Base-by-base conservation (phyloP, 2,329 filamentous ascomycete species). In the Colletotrichum cuscutae region DNA sequence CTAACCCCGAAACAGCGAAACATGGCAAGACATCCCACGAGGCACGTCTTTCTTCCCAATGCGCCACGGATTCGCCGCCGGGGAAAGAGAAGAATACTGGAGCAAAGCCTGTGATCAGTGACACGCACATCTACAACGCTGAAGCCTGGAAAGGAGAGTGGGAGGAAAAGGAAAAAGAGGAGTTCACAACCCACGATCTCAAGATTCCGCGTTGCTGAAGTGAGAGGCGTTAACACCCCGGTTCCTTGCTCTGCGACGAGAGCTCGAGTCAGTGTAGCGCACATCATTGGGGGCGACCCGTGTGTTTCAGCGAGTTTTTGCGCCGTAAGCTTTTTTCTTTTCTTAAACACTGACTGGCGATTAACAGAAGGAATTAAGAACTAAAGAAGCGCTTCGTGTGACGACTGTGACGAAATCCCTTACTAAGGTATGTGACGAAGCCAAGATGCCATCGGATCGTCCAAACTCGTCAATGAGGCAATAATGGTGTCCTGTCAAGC, bases 241-340 rank as follows among this genome's bases (percentile, higher is more conserved):
- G 65, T 19, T 22, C 59, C 42, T 26, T 59, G 59, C 59, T n/a
- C 22, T 37, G 58, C 26, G 26, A 69, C 59, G 53, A 67, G 13
- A 60, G 32, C 30, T 22, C 53, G 69, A 64, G 69, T 72, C 69
- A 69, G 42, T 58, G 49, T 56, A 57, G n/a, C 22, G 42, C 15
- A 15, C 53, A 46, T 61, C 28, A 46, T 15, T 28, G 30, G 65
- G 42, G 32, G 19, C 19, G 19, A 15, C 19, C 15, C 26, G 65
- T 59, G 59, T 68, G 65, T 64, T 72, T 72, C 65, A 72, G 69
- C 46, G 65, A 63, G 53, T 28, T 46, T 56, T 56, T 42, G 30
- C 32, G 49, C 62, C 30, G 4, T 30, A 26, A 54, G 13, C 5
- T 37, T 12, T 42, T 19, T 1, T 19, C 42, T 49, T 19, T n/a